Conservation (phyloP, 2,329 filamentous ascomycete species). For the Elsinoe fawcettii region DNA sequence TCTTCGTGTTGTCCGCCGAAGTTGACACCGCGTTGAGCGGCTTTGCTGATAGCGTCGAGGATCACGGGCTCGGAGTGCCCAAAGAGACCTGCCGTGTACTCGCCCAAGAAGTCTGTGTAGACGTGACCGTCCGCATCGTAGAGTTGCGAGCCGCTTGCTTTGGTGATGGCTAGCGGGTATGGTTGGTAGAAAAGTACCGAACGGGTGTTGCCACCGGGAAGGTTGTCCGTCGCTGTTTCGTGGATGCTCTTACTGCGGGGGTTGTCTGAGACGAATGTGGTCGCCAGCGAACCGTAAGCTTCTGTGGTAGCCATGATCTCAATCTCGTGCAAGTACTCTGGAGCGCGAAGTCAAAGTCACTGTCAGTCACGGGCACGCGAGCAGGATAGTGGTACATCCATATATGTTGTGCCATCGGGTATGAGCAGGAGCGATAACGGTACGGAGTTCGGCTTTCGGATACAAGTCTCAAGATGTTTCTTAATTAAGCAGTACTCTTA, state of each 20-base stretch:
- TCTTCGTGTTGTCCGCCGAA: constrained; percentile 47
- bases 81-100: no score
- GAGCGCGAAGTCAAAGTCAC: background rate
- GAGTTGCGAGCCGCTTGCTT: constrained; percentile 25
- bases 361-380: background rate
- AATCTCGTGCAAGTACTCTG: background rate
- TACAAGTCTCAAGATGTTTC: background rate
- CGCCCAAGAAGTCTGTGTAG: no score
- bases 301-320: background rate
- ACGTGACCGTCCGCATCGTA: constrained; percentile 26
- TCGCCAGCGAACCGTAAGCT: background rate
- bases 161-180: constrained; percentile 31
- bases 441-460: background rate
- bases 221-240: constrained; percentile 24
- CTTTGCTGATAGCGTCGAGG: constrained; percentile 28
- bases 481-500: background rate
- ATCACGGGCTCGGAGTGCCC: no score
- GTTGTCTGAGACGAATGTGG: background rate
- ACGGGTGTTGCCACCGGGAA: constrained; percentile 35
- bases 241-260: constrained; percentile 17
- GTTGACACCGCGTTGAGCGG: constrained; percentile 45
- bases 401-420: background rate
- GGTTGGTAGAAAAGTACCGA: constrained; percentile 31
- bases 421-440: background rate
- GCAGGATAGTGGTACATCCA: no score